Conservation (phyloP, 1,284 basidiomycete species). For the Heterobasidion irregulare region DNA sequence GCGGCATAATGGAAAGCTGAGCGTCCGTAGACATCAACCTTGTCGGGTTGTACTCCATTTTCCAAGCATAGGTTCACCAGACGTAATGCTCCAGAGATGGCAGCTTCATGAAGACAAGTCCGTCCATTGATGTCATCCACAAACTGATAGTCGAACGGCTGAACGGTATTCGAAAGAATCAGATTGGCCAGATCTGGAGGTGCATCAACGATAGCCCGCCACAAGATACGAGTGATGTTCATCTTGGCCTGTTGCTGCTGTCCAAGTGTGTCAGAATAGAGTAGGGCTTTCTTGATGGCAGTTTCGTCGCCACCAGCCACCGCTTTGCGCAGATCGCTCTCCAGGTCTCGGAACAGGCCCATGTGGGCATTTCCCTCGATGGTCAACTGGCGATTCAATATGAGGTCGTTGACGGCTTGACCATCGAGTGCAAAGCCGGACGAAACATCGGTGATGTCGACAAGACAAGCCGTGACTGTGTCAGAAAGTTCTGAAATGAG, state of each 20-base stretch:
- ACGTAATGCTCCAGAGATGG: constrained; percentile 76
- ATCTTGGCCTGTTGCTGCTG: constrained; percentile 51
- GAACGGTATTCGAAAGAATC: constrained; percentile 59
- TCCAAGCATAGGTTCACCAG: constrained; percentile 80
- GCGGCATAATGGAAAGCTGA: constrained; percentile 94
- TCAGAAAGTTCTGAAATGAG: constrained; percentile 96
- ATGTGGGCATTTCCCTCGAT: constrained; percentile 50
- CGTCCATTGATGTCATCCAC: constrained; percentile 97
- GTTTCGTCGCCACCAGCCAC: constrained; percentile 51
- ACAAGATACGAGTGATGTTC: constrained; percentile 80
- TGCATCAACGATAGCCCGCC: constrained; percentile 85
- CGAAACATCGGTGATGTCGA: constrained; percentile 85
- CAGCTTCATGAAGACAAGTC: constrained; percentile 91
- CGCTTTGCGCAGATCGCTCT: constrained; percentile 77
- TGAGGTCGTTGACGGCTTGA: constrained; percentile 32
- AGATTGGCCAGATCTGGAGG: constrained; percentile 65
- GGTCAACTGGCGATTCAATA: constrained; percentile 67
- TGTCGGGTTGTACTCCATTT: constrained; percentile 60
- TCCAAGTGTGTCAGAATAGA: constrained; percentile 59
- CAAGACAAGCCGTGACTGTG: constrained; percentile 87
- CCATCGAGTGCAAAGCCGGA: constrained; percentile 70
- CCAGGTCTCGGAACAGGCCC: constrained; percentile 81
- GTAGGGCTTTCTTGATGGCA: constrained; percentile 63
- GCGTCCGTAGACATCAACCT: constrained; percentile 84
- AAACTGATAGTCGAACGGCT: constrained; percentile 80